Conservation (phyloP, 2,329 filamentous ascomycete species). For the Scytalidium sp. region DNA sequence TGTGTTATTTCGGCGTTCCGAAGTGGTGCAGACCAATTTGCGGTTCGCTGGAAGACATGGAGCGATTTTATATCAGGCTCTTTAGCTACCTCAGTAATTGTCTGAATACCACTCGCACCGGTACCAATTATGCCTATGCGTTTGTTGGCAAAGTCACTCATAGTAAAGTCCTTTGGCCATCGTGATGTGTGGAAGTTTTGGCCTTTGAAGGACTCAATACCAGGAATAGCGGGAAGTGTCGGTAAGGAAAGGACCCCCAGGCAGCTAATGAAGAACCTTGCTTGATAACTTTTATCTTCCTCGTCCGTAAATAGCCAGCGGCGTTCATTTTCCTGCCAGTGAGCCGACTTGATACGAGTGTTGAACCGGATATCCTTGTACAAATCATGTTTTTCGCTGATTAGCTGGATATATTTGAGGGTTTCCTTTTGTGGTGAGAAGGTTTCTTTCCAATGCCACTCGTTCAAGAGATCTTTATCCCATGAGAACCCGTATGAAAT, state of each 20-base stretch:
- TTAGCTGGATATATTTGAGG: conserved; percentile 41
- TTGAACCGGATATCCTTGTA: conserved; percentile 38
- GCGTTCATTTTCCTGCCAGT: conserved; percentile 35
- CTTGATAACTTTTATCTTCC: conserved; percentile 5
- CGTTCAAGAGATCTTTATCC: conserved; percentile 35
- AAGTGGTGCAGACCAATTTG: conserved; percentile 37
- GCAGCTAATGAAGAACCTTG: conserved; percentile 6
- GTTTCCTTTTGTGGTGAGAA: conserved; percentile 38
- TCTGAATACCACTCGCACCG: conserved; percentile 22
- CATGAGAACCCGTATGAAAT: conserved; percentile 35
- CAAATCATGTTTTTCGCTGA: conserved; percentile 39
- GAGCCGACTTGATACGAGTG: conserved; percentile 32
- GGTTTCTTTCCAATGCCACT: conserved; percentile 40
- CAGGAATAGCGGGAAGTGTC: conserved; percentile 6
- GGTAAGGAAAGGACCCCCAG: conserved; percentile 6
- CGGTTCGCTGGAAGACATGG: conserved; percentile 53
- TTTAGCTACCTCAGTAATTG: conserved; percentile 23
- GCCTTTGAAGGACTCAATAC: conserved; percentile 9
- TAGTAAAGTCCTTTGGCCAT: conserved; percentile 6
- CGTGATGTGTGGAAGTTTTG: conserved; percentile 6
- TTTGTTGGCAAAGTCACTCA: conserved; percentile 14
- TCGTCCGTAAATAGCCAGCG: conserved; percentile 33
- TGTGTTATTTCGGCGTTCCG: conserved; percentile 23
- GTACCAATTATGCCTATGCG: conserved; percentile 12
- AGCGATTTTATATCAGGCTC: conserved; percentile 34